Evolutionary conservation across 2,329 filamentous ascomycete species (phyloP).

Genomic region (Colletotrichum sublineola): DNA sequence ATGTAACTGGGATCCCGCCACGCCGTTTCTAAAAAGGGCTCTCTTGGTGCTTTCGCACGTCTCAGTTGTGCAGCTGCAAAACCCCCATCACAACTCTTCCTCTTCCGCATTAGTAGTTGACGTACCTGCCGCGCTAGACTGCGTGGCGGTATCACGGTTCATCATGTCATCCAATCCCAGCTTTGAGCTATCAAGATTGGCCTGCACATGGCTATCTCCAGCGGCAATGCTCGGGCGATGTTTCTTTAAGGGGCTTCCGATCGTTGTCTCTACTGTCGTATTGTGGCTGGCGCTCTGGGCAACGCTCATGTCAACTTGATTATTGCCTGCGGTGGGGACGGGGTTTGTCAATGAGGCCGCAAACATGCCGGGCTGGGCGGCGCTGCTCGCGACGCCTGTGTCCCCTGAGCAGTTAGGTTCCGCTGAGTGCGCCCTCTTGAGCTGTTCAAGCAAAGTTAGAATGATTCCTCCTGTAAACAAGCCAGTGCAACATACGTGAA

Average conservation of each 20-base stretch:
- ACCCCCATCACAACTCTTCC: slow-evolving; percentile 34
- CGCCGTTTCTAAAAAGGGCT: background rate
- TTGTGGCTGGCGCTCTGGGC: background rate
- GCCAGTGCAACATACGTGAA: slow-evolving; percentile 71
- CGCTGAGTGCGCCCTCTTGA: slow-evolving; percentile 84
- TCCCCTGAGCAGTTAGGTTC: slow-evolving; percentile 68
- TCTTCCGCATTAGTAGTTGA: slow-evolving; percentile 26
- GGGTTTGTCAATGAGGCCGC: slow-evolving; percentile 1
- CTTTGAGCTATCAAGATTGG: background rate
- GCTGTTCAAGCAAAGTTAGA: slow-evolving; percentile 59
- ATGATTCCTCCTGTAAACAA: no score
- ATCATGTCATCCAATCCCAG: slow-evolving; percentile 1
- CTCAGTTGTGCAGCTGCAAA: background rate
- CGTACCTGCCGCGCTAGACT: background rate
- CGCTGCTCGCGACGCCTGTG: background rate
- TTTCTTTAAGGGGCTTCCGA: slow-evolving; percentile 43
- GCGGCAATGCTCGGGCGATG: slow-evolving; percentile 37
- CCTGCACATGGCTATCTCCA: slow-evolving; percentile 13
- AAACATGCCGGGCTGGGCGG: slow-evolving; percentile 1
- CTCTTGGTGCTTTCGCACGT: background rate
- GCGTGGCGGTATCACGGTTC: background rate
- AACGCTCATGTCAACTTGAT: slow-evolving; percentile 1
- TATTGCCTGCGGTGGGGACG: background rate
- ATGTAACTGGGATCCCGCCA: background rate
- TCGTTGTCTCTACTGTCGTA: slow-evolving; percentile 24